Base-by-base conservation (phyloP, 2,329 filamentous ascomycete genomes). In the Stromatinia cepivora region DNA sequence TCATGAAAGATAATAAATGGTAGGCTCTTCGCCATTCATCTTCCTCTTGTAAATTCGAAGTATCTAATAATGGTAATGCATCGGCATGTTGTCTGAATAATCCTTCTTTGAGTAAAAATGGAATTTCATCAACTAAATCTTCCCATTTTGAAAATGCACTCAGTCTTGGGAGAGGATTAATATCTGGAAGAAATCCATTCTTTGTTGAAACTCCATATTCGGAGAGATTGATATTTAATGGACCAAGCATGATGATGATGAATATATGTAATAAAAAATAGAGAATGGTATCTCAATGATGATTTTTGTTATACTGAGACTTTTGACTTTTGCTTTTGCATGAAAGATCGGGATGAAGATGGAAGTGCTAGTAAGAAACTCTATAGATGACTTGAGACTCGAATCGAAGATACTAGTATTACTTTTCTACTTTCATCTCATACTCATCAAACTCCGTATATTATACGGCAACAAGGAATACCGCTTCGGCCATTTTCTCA, bases 81-180 rank as follows among this genome's bases (percentile, higher is more conserved):
- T 90, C 84, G 15, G 95, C 85, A 6, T 86, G 83, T 0, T 83
- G 79, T 53, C 91, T 86, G 46, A 97, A 81, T 50, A 87, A 84
- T 73, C 85, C 86, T 70, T 85, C 85, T 34, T 90, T 81, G 39
- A 97, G 84, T 10, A 93, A 81, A 0, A 82, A 80, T 45, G 94
- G 89, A 6, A 97, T 82, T 66, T 91, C 88, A 25, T 85, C 82
- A 2, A 89, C 84, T 2, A 95, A 80, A 0, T 84, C 80, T 78
- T 97, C 93, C 94, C 93, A 97, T 42, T 89, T 87, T 54, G 86
- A 82, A 76, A 96, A 97, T 80, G 94, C 95, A 0, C 85, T 75
- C 74, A 92, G 85, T 0, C 89, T 84, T 25, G 80, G 75, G 0
- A 93, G 81, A 0, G 93, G 93, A n/a, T 85, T 81, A 28, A 90